phyloP scores from a whole-genome alignment of 768 basidiomycete genomes.

The Auriculariales sp. region DNA sequence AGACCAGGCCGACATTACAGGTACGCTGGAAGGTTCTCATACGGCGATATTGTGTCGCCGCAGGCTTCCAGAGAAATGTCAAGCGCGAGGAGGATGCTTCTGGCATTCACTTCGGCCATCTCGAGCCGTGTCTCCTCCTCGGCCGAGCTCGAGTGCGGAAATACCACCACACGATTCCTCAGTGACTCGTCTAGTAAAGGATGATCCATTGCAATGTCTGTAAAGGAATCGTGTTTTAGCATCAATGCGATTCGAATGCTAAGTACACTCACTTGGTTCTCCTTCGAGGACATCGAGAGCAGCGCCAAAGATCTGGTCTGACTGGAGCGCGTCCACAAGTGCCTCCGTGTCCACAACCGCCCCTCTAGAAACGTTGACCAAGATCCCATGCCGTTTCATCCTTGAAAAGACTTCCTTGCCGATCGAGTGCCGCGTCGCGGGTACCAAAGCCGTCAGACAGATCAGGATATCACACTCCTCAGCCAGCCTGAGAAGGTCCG shows the following conservation, averaged over 20 bases:
- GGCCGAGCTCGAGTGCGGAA: background rate
- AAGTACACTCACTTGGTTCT: background rate
- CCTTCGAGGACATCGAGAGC: background rate
- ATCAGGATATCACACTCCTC: background rate
- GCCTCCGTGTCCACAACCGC: conserved; percentile 25
- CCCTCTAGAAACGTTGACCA: conserved; percentile 27
- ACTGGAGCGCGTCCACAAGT: conserved; percentile 19
- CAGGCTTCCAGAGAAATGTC: background rate
- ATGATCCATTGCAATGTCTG: background rate
- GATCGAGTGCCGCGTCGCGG: conserved; percentile 19
- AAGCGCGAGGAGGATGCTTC: background rate
- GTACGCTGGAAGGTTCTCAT: no score
- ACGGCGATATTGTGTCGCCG: no score
- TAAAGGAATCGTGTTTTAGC: background rate
- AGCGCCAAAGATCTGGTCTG: background rate
- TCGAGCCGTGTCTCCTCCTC: background rate
- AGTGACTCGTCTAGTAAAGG: background rate
- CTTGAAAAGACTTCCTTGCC: conserved; percentile 17
- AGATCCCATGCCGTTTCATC: conserved; percentile 26
- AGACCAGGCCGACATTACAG: no score
- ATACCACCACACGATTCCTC: background rate
- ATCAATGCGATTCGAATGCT: background rate
- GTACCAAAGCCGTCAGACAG: background rate
- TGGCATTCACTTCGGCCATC: background rate
- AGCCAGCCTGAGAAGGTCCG: background rate